Percentiles rank a stretch among this genome's conserved stretches.
These are phyloP conservation scores for Acarospora socialis DNA, from an alignment of 2,329 filamentous ascomycete species.

Conservation along the genomic window DNA sequence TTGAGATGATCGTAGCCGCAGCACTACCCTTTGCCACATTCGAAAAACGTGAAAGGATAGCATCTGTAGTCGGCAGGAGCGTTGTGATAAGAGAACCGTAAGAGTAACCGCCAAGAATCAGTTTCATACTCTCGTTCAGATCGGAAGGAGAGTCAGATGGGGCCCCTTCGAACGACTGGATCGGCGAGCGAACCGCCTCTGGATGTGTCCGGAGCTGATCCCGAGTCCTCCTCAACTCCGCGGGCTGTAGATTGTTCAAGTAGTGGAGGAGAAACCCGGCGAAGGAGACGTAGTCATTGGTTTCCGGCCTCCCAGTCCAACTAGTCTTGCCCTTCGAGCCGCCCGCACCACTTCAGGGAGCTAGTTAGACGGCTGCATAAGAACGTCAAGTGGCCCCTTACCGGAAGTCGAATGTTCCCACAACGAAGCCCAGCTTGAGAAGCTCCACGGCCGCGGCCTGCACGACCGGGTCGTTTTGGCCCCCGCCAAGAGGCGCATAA, in stretches of 20 bases:
- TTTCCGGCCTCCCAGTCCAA: constrained; percentile 73
- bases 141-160: constrained; percentile 22
- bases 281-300: constrained; percentile 68
- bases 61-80: constrained; percentile 46
- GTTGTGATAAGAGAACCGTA: constrained; percentile 76
- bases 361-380: constrained; percentile 11
- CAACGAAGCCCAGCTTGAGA: constrained; percentile 55
- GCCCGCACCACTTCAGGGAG: constrained; percentile 51
- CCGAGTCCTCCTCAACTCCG: not conserved
- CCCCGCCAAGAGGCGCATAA: constrained; percentile 76
- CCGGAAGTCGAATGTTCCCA: constrained; percentile 89
- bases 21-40: constrained; percentile 39
- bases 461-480: constrained; percentile 70
- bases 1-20: constrained; percentile 53
- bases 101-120: constrained; percentile 69
- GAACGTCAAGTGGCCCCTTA: constrained; percentile 24
- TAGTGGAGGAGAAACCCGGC: constrained; percentile 70
- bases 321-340: constrained; percentile 64
- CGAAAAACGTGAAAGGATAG: constrained; percentile 47
- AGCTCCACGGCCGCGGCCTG: constrained; percentile 49
- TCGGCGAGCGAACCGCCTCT: constrained; percentile 2
- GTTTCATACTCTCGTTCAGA: constrained; percentile 18
- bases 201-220: not conserved
- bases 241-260: constrained; percentile 43
- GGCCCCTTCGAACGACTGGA: constrained; percentile 15